Conservation (phyloP, 106 monocot genomes). For the Dendrobium officinale region DNA sequence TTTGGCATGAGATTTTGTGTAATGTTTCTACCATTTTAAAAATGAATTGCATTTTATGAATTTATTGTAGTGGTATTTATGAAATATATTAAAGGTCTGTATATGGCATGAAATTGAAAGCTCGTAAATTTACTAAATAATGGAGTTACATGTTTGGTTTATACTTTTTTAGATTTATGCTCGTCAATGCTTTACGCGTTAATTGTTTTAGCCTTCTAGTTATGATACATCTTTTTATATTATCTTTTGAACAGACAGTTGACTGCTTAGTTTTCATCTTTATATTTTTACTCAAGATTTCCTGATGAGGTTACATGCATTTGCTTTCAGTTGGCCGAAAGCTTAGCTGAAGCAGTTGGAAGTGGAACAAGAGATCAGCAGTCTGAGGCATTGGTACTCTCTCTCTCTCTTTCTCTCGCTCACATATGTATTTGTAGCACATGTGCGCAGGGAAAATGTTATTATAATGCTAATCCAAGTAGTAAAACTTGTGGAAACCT, state of each 20-base stretch:
- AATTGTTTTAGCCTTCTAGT: background rate
- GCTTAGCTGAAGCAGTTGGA: constrained; percentile 63
- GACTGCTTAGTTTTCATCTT: background rate
- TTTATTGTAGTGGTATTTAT: no score
- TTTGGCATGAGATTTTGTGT: no score
- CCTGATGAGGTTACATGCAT: background rate
- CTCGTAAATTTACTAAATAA: background rate
- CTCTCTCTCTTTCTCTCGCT: background rate
- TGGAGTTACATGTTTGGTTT: no score
- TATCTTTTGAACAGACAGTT: background rate
- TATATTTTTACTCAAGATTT: constrained; percentile 1
- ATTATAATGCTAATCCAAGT: background rate
- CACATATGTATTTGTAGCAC: background rate
- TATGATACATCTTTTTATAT: background rate
- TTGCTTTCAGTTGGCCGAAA: constrained; percentile 52
- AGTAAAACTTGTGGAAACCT: background rate
- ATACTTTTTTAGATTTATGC: no score
- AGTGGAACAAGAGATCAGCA: constrained; percentile 70
- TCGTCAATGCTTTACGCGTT: no score
- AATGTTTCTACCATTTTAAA: no score
- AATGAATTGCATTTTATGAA: no score
- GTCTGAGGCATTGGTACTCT: constrained; percentile 59
- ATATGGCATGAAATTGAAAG: background rate
- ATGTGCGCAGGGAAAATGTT: no score
- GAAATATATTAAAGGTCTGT: no score